Evolutionary conservation across 1,284 basidiomycete genomes (phyloP).

Genomic region (Vanrija sp.): DNA sequence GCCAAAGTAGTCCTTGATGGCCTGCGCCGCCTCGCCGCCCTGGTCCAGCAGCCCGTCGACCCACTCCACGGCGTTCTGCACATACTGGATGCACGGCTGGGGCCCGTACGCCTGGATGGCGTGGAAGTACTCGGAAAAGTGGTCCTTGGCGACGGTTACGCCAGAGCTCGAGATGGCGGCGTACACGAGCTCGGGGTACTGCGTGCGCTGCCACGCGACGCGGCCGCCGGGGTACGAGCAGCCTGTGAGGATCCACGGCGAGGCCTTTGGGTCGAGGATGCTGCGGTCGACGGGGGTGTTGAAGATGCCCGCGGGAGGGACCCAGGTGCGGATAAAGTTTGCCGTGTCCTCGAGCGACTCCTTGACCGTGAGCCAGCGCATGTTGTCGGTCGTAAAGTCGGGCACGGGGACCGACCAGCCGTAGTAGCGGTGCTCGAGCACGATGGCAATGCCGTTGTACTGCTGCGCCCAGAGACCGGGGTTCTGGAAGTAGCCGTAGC

Average conservation of each 20-base stretch:
- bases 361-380: slow-evolving; percentile 79
- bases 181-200: slow-evolving; percentile 71
- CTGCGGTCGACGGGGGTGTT: slow-evolving; percentile 59
- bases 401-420: slow-evolving; percentile 69
- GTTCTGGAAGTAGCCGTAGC: slow-evolving; percentile 42
- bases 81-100: slow-evolving; percentile 62
- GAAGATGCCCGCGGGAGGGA: slow-evolving; percentile 60
- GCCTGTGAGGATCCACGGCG: slow-evolving; percentile 92
- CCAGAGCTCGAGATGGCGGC: slow-evolving; percentile 90
- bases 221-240: slow-evolving; percentile 78
- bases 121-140: slow-evolving; percentile 46
- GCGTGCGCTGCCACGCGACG: slow-evolving; percentile 82
- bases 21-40: slow-evolving; percentile 50
- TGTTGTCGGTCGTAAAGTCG: slow-evolving; percentile 67
- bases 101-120: slow-evolving; percentile 72
- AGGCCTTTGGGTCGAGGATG: slow-evolving; percentile 51
- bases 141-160: slow-evolving; percentile 10
- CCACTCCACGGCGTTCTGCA: slow-evolving; percentile 61
- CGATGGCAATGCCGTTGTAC: slow-evolving; percentile 74
- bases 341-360: slow-evolving; percentile 87
- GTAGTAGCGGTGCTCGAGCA: slow-evolving; percentile 73
- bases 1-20: slow-evolving; percentile 69
- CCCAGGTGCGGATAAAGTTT: slow-evolving; percentile 74
- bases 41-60: slow-evolving; percentile 61
- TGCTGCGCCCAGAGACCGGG: slow-evolving; percentile 67